Evolutionary conservation across 2,329 filamentous ascomycete species (phyloP).

Genomic region (Aspergillus neoniger): DNA sequence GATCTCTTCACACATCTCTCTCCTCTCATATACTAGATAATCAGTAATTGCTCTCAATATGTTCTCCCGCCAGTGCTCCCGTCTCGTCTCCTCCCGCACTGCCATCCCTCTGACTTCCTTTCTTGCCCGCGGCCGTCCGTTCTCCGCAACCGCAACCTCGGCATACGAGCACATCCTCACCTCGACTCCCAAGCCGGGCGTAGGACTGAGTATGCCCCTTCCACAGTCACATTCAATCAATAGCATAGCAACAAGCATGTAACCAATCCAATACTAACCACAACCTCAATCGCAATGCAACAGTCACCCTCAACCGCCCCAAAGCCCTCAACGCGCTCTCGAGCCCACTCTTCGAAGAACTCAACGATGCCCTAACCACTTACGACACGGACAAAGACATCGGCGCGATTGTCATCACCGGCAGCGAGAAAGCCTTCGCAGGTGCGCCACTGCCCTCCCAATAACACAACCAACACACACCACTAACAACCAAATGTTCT

Average conservation of each 20-base stretch:
- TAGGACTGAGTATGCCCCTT: constrained; percentile 71
- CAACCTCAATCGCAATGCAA: neutral
- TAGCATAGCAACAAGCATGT: neutral
- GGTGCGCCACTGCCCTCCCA: too few species aligned
- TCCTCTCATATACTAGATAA: neutral
- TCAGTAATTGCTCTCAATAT: constrained; percentile 26
- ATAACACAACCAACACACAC: neutral
- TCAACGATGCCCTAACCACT: constrained; percentile 74
- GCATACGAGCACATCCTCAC: constrained; percentile 81
- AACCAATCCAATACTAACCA: neutral
- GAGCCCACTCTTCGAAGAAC: constrained; percentile 85
- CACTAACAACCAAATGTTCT: neutral
- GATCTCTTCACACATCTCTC: neutral
- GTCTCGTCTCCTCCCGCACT: constrained; percentile 61
- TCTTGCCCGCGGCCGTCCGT: constrained; percentile 37
- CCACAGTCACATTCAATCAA: neutral
- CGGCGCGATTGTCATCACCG: constrained; percentile 80
- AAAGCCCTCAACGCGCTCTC: constrained; percentile 94
- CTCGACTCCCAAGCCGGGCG: constrained; percentile 81
- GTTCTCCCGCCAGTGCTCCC: constrained; percentile 54
- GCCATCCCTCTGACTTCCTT: constrained; percentile 40
- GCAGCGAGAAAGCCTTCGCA: constrained; percentile 86
- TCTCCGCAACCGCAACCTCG: constrained; percentile 48
- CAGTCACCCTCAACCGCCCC: constrained; percentile 90
- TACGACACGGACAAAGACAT: constrained; percentile 71